These are phyloP conservation scores for Leishmania gerbilli DNA, from an alignment of 208 protist genomes.

Conservation along the genomic window DNA sequence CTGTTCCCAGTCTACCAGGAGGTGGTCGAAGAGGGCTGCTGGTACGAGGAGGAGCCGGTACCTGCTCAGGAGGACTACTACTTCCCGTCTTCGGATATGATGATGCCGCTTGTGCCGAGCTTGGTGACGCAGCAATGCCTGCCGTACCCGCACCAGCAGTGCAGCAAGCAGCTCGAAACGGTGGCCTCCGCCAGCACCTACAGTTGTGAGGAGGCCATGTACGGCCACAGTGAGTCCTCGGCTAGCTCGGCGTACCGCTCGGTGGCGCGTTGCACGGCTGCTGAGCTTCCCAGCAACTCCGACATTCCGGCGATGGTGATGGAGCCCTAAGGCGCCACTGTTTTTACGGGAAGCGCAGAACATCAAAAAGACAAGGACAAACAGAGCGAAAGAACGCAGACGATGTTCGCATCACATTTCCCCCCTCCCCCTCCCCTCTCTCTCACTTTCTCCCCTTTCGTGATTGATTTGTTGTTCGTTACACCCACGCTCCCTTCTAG, in stretches of 20 bases:
- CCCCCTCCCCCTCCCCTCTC: background rate
- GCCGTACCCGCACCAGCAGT: slow-evolving; percentile 8
- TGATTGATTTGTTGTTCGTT: slow-evolving; percentile 11
- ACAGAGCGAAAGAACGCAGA: slow-evolving; percentile 5
- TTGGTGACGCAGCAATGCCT: slow-evolving; percentile 8
- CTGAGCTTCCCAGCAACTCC: slow-evolving; percentile 30
- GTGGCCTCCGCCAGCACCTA: slow-evolving; percentile 19
- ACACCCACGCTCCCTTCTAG: background rate
- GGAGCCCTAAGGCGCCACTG: slow-evolving; percentile 22
- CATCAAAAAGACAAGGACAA: slow-evolving; percentile 10
- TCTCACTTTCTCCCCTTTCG: slow-evolving; percentile 16
- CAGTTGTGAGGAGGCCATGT: slow-evolving; percentile 32
- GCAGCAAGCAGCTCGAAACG: slow-evolving; percentile 9
- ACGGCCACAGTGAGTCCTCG: slow-evolving; percentile 18
- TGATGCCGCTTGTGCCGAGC: slow-evolving; percentile 31
- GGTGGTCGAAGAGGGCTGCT: slow-evolving; percentile 27
- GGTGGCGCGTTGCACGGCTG: slow-evolving; percentile 18
- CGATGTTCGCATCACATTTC: background rate
- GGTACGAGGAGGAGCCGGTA: slow-evolving; percentile 26
- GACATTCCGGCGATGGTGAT: slow-evolving; percentile 31
- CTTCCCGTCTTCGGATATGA: slow-evolving; percentile 43
- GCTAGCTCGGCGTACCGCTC: slow-evolving; percentile 10
- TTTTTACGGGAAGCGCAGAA: background rate
- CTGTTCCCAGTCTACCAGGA: slow-evolving; percentile 30
- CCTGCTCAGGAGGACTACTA: slow-evolving; percentile 32